Evolutionary conservation across 2,329 filamentous ascomycete species (phyloP).

Genomic region (Dichotomopilus funicola): DNA sequence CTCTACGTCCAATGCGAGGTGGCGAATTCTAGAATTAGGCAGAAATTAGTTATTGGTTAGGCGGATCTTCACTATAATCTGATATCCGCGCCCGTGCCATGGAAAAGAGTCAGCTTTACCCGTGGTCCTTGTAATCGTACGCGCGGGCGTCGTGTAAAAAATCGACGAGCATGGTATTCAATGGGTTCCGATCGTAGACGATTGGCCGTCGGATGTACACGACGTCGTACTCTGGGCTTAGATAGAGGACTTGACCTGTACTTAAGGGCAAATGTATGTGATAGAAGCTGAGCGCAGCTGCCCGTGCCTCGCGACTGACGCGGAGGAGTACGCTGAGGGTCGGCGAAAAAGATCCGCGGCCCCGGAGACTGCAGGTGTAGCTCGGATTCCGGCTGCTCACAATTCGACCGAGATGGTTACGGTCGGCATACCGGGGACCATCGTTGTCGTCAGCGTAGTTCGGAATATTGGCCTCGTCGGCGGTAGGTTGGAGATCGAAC

Average conservation of each 20-base stretch:
- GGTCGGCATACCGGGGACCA: background rate
- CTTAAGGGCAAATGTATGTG: slow-evolving; percentile 8
- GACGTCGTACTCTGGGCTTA: slow-evolving; percentile 1
- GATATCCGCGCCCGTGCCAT: background rate
- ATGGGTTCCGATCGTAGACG: background rate
- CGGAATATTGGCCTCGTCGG: background rate
- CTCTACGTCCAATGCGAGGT: background rate
- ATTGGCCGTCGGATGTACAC: background rate
- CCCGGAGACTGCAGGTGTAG: background rate
- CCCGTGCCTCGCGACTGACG: slow-evolving; percentile 11
- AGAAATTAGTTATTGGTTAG: background rate
- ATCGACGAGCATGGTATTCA: background rate
- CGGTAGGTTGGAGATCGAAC: background rate
- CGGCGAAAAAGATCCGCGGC: background rate
- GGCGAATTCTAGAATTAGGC: background rate
- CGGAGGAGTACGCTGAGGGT: slow-evolving; percentile 9
- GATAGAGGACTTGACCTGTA: background rate
- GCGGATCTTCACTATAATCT: background rate
- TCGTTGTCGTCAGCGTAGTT: background rate
- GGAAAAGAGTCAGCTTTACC: background rate
- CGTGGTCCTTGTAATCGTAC: background rate
- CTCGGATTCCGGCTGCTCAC: slow-evolving; percentile 4
- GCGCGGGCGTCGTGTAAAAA: background rate
- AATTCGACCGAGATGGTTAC: background rate
- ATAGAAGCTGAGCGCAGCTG: slow-evolving; percentile 13